Evolutionary conservation across 106 monocot species (phyloP).

Genomic region (Platanthera guangdongensis): DNA sequence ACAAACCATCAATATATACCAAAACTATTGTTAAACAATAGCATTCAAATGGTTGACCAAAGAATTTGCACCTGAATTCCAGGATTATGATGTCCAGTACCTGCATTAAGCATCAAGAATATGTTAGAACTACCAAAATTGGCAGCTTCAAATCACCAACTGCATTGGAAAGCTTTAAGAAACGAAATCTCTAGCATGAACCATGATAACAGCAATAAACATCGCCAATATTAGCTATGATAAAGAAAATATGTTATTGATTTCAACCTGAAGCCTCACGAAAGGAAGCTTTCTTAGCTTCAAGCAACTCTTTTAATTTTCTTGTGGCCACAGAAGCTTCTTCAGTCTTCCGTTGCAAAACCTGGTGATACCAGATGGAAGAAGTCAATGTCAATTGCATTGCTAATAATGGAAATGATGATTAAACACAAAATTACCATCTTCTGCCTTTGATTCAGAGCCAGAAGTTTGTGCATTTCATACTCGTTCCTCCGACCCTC

Average conservation of each 20-base stretch:
- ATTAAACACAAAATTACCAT: conserved; percentile 42
- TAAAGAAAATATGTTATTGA: not conserved
- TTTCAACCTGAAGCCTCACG: conserved; percentile 55
- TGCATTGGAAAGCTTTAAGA: not conserved
- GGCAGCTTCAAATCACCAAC: not conserved
- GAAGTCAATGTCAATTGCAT: not conserved
- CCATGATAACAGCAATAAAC: not conserved
- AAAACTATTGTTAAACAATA: not conserved
- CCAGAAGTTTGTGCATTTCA: conserved; percentile 94
- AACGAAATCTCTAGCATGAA: not conserved
- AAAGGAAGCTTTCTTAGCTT: conserved; percentile 60
- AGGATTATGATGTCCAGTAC: conserved; percentile 36
- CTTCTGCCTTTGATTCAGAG: conserved; percentile 91
- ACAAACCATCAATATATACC: not conserved
- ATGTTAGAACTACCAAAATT: not conserved
- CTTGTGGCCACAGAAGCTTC: conserved; percentile 83
- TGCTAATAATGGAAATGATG: not conserved
- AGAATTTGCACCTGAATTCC: conserved; percentile 44
- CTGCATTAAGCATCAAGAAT: conserved; percentile 9
- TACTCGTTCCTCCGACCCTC: conserved; percentile 92
- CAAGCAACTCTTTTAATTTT: conserved; percentile 79
- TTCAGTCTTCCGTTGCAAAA: conserved; percentile 93
- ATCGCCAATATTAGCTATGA: not conserved
- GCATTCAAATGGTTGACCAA: not conserved
- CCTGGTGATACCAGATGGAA: conserved; percentile 32